Conservation (phyloP, 75 land plant genomes). For the Selaginella moellendorffii region DNA sequence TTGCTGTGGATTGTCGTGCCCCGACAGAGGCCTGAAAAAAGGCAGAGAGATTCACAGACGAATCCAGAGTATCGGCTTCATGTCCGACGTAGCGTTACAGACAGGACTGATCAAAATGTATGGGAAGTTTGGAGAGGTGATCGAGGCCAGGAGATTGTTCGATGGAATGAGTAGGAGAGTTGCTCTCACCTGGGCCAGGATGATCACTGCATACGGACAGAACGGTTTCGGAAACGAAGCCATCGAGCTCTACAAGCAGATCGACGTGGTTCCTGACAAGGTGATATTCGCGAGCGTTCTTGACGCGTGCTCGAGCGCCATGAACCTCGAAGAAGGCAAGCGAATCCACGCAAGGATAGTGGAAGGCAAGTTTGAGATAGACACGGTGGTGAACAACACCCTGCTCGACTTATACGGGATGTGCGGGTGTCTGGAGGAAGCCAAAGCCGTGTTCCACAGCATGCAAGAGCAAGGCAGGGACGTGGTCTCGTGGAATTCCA, state of each 20-base stretch:
- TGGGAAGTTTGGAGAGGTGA: not conserved
- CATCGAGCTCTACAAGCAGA: not conserved
- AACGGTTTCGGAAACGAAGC: not conserved
- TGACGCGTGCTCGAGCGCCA: not conserved
- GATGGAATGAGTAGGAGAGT: not conserved
- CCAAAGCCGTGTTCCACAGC: not conserved
- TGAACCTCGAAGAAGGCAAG: not conserved
- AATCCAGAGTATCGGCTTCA: not conserved
- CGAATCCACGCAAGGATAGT: not conserved
- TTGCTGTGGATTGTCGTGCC: conserved; percentile 2
- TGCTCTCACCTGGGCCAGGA: not conserved
- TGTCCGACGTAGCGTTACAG: not conserved
- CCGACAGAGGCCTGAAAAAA: not conserved
- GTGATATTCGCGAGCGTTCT: not conserved
- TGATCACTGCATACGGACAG: not conserved
- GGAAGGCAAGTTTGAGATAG: not conserved
- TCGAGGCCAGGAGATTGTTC: not conserved
- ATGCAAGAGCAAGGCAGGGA: conserved; percentile 2
- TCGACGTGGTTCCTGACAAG: not conserved
- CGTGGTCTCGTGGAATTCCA: conserved; percentile 2
- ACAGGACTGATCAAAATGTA: not conserved
- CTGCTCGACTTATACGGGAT: not conserved
- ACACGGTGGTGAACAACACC: not conserved
- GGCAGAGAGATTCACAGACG: not conserved
- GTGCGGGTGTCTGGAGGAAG: conserved; percentile 4